Base-by-base conservation (phyloP, 352 stramenopile genomes). In the Phytophthora idaei region DNA sequence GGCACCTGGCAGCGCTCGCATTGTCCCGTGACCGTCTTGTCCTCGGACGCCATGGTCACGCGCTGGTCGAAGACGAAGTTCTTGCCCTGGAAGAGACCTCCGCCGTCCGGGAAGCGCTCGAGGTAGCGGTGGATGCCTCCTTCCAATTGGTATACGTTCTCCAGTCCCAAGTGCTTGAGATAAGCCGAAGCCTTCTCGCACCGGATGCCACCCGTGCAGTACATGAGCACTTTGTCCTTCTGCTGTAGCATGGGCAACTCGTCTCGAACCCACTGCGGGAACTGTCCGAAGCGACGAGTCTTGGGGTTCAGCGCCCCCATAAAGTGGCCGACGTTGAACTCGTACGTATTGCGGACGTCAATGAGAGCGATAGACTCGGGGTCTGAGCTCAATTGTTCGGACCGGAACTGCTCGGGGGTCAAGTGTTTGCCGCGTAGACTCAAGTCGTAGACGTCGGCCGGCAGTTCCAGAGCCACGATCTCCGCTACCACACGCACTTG, bases 1-100 rank as follows among this genome's bases (percentile, higher is more conserved):
- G 85, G 84, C 21, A 64, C 57, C 0, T 78, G 58, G 57, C 89
- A 96, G 9, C 59, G 64, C 28, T 82, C 75, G 59, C 89, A 96
- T 49, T 78, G 71, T 0, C 89, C 89, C 15, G 86, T 83, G 47
- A 96, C 56, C 2, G 71, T 76, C 52, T 73, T 53, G 34, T 88
- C 80, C 12, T 76, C 59, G 12, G 82, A 88, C 25, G 76, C 74
- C 62, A 96, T 80, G 2, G 84, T 76, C 27, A 94, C 85, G 8
- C 88, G 85, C 67, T 94, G 72, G 57, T 96, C 88, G 46, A 94
- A 96, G 44, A 95, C 87, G 61, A 93, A 96, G 69, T 93, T 93
- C 64, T 96, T 93, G 71, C 87, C 86, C 10, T 85, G 72, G 69
- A 93, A 96, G 29, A 84, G 64, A 0, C 80, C 85, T 11, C 77